These are phyloP conservation scores for Verticillium tricorpus DNA, from an alignment of 2,329 filamentous ascomycete species.

Conservation along the genomic window DNA sequence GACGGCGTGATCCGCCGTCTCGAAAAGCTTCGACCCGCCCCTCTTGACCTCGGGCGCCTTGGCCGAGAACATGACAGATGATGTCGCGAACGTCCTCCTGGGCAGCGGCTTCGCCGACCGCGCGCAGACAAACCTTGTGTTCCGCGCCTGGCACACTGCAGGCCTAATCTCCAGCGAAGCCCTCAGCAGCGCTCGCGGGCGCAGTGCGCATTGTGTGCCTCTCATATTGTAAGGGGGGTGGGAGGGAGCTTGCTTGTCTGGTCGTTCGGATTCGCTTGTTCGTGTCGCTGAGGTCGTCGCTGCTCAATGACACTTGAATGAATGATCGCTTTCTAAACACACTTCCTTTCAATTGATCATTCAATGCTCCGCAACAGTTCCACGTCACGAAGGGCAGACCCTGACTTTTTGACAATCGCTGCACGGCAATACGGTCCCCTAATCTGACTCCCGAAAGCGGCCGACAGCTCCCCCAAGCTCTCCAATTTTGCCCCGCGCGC, in stretches of 20 bases:
- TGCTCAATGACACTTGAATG: not conserved
- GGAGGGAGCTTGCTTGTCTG: not conserved
- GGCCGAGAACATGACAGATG: not conserved
- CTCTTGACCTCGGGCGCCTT: constrained; percentile 13
- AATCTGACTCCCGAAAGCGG: not conserved
- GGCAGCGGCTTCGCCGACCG: not conserved
- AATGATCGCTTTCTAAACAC: not conserved
- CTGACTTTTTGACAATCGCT: not conserved
- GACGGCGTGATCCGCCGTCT: constrained; percentile 62
- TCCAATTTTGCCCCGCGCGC: not conserved
- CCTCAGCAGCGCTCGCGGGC: not conserved
- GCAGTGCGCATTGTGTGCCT: not conserved
- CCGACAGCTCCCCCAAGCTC: not conserved
- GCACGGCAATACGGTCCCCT: not conserved
- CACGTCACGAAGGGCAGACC: not conserved
- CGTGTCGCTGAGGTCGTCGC: not conserved
- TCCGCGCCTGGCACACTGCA: not conserved
- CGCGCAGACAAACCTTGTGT: not conserved
- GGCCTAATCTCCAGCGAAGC: not conserved
- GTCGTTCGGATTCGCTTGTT: not conserved
- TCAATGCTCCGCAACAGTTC: not conserved
- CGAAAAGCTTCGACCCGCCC: constrained; percentile 42
- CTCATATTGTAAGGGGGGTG: not conserved
- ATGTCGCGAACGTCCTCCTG: not conserved
- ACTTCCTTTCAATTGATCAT: not conserved